Base-by-base conservation (phyloP, 805 yeast genomes). In the Saccharomycopsis sp. region DNA sequence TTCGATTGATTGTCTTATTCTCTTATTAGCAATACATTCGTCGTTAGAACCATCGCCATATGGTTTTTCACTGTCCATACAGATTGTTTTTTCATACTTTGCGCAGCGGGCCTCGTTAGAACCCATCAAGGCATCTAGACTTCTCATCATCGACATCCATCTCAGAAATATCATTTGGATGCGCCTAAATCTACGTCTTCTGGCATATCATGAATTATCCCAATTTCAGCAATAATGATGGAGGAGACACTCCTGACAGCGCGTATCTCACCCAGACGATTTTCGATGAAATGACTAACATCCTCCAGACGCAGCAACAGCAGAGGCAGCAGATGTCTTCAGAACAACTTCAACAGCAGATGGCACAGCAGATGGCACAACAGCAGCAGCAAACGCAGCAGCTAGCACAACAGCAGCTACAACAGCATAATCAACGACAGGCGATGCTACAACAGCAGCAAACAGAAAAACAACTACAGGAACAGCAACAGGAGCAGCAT, bases 191-290 rank as follows among this genome's bases (percentile, higher is more conserved):
- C n/a, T n/a, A n/a, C n/a, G n/a, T 29, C 5, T 29, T 29, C 38
- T 29, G 38, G 38, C 38, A 29, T 29, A 29, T 29, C 38, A 56
- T 55, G 17, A 52, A 47, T 34, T 41, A 53, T 23, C 62, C 62
- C 54, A 17, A 62, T 47, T 23, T 55, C 61, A 19, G 57, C 51
- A 20, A 34, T 56, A 41, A 52, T 29, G 64, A 54, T 35, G 62
- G 35, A 47, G 60, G 61, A 53, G 55, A 59, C 62, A 54, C 56
- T 55, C 22, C n/a, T n/a, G n/a, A n/a, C n/a, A n/a, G n/a, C n/a
- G n/a, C n/a, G n/a, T n/a, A n/a, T n/a, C n/a, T n/a, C n/a, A n/a
- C n/a, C n/a, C n/a, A n/a, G n/a, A n/a, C n/a, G n/a, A n/a, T n/a
- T n/a, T n/a, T n/a, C n/a, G n/a, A n/a, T n/a, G n/a, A n/a, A n/a